Evolutionary conservation across 441 rosid species (phyloP).

Genomic region (Viola pubescens): DNA sequence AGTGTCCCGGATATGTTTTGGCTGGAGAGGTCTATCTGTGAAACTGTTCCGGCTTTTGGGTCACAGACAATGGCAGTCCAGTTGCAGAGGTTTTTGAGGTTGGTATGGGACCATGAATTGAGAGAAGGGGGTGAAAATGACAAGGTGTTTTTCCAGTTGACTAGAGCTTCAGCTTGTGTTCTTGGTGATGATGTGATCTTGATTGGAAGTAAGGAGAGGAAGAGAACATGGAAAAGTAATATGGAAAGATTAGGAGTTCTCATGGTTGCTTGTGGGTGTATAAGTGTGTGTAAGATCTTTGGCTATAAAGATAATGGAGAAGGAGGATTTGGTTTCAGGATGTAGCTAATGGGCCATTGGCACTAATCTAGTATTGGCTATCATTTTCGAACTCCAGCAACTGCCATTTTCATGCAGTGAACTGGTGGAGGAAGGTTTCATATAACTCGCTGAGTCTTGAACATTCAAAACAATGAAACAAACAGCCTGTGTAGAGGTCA

Average conservation of each 20-base stretch:
- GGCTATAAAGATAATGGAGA: no score
- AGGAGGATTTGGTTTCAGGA: no score
- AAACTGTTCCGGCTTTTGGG: constrained; percentile 18
- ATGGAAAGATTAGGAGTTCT: background rate
- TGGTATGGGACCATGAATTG: constrained; percentile 44
- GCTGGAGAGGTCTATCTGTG: constrained; percentile 29
- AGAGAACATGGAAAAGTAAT: background rate
- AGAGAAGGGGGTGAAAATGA: constrained; percentile 23
- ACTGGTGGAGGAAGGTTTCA: no score
- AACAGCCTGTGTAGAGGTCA: no score
- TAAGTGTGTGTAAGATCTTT: background rate
- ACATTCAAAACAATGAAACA: no score
- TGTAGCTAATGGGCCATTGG: no score
- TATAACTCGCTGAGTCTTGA: no score
- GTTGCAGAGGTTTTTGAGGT: constrained; percentile 41
- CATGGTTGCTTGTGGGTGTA: background rate
- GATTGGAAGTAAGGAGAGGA: background rate
- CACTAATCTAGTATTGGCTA: no score
- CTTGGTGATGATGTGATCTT: background rate
- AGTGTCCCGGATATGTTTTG: constrained; percentile 31
- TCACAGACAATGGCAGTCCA: constrained; percentile 42
- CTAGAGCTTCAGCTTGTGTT: constrained; percentile 49
- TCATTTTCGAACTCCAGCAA: no score
- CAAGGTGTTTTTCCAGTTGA: constrained; percentile 41
- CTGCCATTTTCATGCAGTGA: no score